Base-by-base conservation (phyloP, 805 yeast genomes). In the Candida jianshihensis region DNA sequence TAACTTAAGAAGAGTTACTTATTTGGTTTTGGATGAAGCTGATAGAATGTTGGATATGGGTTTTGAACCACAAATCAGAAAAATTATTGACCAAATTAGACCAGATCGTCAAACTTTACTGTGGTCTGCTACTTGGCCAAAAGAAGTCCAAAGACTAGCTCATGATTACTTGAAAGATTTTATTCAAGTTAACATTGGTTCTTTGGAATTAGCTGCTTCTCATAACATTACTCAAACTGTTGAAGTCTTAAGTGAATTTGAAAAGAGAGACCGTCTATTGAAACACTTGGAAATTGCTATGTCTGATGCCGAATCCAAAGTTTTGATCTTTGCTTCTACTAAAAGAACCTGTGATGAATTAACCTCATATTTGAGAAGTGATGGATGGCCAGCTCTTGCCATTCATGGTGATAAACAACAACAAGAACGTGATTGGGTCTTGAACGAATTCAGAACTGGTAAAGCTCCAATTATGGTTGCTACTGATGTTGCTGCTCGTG, bases 71-170 rank as follows among this genome's bases (percentile, higher is more conserved):
- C 97, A 90, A 75, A 92, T 92, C 65, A 81, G 98, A 75, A 90
- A 90, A 70, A 92, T 92, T 64, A 90, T 92, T 50, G 89, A 82
- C 54, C 97, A 90, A 74, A 92, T 92, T 61, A 85, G 98, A 72
- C 98, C 98, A 44, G 98, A 92, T 65, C 88, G 97, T 74, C 98
- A 92, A 71, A 92, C 98, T 43, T 74, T 90, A 54, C 87, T 92
- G 97, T 92, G 97, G 97, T 90, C 97, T 44, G 98, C 98, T 51
- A 92, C 98, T 38, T 92, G 98, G 98, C 98, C 98, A 55, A 90
- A 89, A 75, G 95, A 87, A 64, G 97, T 92, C 46, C 94, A 90
- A 72, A 73, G 79, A 50, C 73, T 92, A 59, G 94, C 97, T 48
- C 75, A 81, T 56, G 98, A 92, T 64, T 92, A 86, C 65, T 73